Evolutionary conservation across 305 asterid genomes (phyloP), one percentile per base, ranked within the genome.

Genomic region (Fraxinus paxiana): DNA sequence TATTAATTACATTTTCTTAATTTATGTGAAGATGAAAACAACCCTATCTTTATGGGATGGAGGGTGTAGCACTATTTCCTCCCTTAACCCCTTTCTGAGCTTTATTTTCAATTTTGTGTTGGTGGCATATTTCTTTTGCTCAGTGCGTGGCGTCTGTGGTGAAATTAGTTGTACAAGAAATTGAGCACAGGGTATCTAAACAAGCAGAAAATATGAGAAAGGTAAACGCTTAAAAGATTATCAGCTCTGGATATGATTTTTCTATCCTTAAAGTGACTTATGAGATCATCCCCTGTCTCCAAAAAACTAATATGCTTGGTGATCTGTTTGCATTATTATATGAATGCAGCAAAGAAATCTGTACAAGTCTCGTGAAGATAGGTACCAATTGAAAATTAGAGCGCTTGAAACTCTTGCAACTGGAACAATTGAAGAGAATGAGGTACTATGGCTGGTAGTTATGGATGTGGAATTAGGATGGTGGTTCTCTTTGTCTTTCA

Each of bases 371-470:
- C 98, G 97, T 46, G 98, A 92, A 77, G 95, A 86, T 77, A 92
- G 87, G 85, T 92, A 91, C 81, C 91, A 88, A 51, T 84, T 88
- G 59, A 93, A 84, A 87, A 83, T 92, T 76, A 90, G 83, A 88
- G 97, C 92, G 35, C 85, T 93, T 41, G 98, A 93, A 88, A 88
- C 94, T 79, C 97, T 95, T 82, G 89, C 92, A 28, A 80, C 84
- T 18, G 98, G 97, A 85, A 88, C 94, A 69, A 85, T 88, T 24
- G 97, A 93, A 85, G 98, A 95, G 87, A 84, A 90, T 77, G 95
- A 91, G 98, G 98, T 93, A 85, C 77, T 65, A 61, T 51, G 75
- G 56, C 33, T 73, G 80, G 43, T 84, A 31, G 46, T 76, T 84
- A 13, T 30, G 43, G 38, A 34, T 71, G 63, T 79, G 34, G 79